Percentiles rank a stretch among this genome's conserved stretches.
These are phyloP conservation scores for Schwanniomyces pseudopolymorphus DNA, from an alignment of 805 yeast genomes.

Conservation along the genomic window DNA sequence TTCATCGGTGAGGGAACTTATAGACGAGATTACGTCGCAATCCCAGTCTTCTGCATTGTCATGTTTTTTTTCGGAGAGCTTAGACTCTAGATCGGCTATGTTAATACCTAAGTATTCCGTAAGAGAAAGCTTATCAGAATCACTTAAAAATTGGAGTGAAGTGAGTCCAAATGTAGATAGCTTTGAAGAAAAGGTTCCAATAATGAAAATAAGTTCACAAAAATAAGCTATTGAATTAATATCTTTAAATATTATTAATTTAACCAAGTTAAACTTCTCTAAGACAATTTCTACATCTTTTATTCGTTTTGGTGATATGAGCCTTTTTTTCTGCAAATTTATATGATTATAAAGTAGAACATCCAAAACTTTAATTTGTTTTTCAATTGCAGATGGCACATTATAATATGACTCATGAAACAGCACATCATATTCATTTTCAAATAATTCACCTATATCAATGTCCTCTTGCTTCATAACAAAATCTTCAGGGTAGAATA, in stretches of 20 bases:
- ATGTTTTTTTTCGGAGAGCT: neutral
- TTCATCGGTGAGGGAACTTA: neutral
- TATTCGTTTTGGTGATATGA: slow-evolving; percentile 1
- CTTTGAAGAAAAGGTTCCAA: slow-evolving; percentile 22
- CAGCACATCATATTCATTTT: neutral
- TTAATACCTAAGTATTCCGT: slow-evolving; percentile 9
- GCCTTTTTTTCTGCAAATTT: slow-evolving; percentile 6
- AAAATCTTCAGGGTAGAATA: slow-evolving; percentile 18
- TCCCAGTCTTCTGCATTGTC: neutral
- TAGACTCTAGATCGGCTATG: slow-evolving; percentile 3
- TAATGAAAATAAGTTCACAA: slow-evolving; percentile 15
- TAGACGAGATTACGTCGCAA: neutral
- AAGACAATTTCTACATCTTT: slow-evolving; percentile 4
- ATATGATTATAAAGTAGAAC: slow-evolving; percentile 6
- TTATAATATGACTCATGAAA: neutral
- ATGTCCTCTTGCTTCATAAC: neutral
- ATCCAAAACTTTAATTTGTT: slow-evolving; percentile 2
- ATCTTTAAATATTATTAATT: slow-evolving; percentile 14
- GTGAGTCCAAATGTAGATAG: slow-evolving; percentile 18
- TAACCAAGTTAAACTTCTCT: slow-evolving; percentile 10
- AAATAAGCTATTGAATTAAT: slow-evolving; percentile 12
- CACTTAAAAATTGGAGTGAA: slow-evolving; percentile 14
- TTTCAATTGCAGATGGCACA: slow-evolving; percentile 4
- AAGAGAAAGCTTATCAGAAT: slow-evolving; percentile 12
- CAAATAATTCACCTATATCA: neutral